phyloP scores from a whole-genome alignment of 495 filamentous ascomycete genomes.

The Letharia lupina region DNA sequence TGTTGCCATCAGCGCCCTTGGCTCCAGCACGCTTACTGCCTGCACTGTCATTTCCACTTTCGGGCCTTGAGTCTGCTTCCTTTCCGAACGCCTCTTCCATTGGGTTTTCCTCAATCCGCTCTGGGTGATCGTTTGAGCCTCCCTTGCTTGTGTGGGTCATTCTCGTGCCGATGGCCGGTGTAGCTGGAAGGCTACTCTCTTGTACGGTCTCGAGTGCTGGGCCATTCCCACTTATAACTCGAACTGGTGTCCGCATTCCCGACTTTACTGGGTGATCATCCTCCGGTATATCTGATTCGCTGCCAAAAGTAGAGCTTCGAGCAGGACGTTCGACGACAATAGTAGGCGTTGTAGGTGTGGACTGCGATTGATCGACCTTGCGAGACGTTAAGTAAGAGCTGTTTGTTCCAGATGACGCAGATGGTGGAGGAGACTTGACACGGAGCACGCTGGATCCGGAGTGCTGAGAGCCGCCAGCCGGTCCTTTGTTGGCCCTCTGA shows the following conservation, averaged over 20 bases:
- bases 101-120: constrained; percentile 24
- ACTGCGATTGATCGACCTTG: constrained; percentile 38
- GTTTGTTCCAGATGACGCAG: constrained; percentile 25
- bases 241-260: constrained; percentile 55
- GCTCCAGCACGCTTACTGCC: constrained; percentile 38
- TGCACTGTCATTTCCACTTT: constrained; percentile 46
- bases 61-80: constrained; percentile 31
- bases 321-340: constrained; percentile 27
- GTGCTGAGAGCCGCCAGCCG: constrained; percentile 45
- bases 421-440: constrained; percentile 59
- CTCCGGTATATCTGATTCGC: constrained; percentile 32
- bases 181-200: constrained; percentile 75
- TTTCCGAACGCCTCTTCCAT: constrained; percentile 35
- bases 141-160: constrained; percentile 16
- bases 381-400: constrained; percentile 28
- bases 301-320: constrained; percentile 25
- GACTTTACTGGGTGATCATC: constrained; percentile 46
- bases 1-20: constrained; percentile 30
- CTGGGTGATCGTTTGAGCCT: constrained; percentile 19
- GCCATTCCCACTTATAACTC: constrained; percentile 56
- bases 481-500: constrained; percentile 55
- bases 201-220: constrained; percentile 85
- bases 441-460: constrained; percentile 46
- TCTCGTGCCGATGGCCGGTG: constrained; percentile 50
- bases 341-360: constrained; percentile 36